These are phyloP conservation scores for Dendryphion nanum DNA, from an alignment of 2,329 filamentous ascomycete species.

Conservation along the genomic window DNA sequence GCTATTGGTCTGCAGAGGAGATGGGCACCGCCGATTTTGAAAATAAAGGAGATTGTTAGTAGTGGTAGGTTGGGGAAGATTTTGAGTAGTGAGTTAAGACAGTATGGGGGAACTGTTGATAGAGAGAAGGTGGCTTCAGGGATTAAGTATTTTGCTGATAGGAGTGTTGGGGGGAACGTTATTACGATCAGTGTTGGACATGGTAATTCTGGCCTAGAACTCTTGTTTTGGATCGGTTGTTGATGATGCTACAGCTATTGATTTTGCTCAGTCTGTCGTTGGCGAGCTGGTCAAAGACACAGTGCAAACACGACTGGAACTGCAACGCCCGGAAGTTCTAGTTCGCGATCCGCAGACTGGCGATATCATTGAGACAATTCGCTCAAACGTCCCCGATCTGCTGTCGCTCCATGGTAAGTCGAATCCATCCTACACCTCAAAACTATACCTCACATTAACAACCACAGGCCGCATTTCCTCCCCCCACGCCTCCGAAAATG, in stretches of 20 bases:
- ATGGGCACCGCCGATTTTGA: conserved; percentile 38
- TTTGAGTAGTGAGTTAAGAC: conserved; percentile 28
- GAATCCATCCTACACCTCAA: no score
- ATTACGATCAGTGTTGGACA: conserved; percentile 37
- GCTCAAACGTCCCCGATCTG: conserved; percentile 48
- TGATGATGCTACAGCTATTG: conserved; percentile 26
- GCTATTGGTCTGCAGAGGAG: conserved; percentile 50
- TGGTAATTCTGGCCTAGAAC: conserved; percentile 7
- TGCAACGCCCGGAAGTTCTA: conserved; percentile 45
- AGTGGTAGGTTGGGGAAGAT: conserved; percentile 44
- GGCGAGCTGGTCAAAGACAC: conserved; percentile 43
- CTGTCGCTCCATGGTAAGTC: conserved; percentile 39
- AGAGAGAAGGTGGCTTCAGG: conserved; percentile 13
- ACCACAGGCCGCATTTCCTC: neutral
- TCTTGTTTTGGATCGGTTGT: neutral
- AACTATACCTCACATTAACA: neutral
- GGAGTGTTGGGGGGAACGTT: conserved; percentile 41
- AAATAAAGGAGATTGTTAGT: conserved; percentile 43
- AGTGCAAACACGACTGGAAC: conserved; percentile 43
- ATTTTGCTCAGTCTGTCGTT: conserved; percentile 47
- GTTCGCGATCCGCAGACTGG: conserved; percentile 14
- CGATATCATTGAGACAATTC: conserved; percentile 25
- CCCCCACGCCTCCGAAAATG: conserved; percentile 33
- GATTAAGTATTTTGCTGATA: conserved; percentile 52
- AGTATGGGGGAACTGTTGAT: conserved; percentile 15